Evolutionary conservation across 208 protist genomes (phyloP).

Genomic region (Leishmania aethiopica): DNA sequence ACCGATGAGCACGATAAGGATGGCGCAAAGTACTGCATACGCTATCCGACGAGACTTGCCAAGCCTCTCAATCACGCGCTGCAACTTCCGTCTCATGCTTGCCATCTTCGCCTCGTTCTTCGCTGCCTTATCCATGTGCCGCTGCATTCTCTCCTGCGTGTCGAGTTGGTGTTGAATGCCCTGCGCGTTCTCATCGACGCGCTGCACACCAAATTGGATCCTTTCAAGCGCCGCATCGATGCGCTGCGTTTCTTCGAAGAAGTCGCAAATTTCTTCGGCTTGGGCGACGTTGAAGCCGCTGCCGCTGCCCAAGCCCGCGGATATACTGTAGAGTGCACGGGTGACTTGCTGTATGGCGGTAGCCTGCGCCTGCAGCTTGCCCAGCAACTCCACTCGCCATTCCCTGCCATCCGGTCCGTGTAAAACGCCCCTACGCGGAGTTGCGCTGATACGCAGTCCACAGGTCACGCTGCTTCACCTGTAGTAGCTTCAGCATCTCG

Average conservation of each 20-base stretch:
- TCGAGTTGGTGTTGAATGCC: conserved; percentile 54
- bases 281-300: conserved; percentile 42
- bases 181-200: conserved; percentile 55
- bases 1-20: conserved; percentile 54
- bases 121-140: conserved; percentile 40
- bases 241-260: conserved; percentile 50
- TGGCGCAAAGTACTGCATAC: conserved; percentile 53
- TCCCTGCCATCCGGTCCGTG: neutral
- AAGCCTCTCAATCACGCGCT: conserved; percentile 46
- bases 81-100: conserved; percentile 43
- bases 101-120: conserved; percentile 47
- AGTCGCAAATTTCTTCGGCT: conserved; percentile 53
- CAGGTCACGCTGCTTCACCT: conserved; percentile 75
- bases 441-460: conserved; percentile 51
- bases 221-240: conserved; percentile 59
- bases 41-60: conserved; percentile 52
- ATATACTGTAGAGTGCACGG: conserved; percentile 28
- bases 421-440: conserved; percentile 1
- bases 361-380: conserved; percentile 37
- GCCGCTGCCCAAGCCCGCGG: conserved; percentile 1
- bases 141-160: conserved; percentile 42
- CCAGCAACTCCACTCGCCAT: conserved; percentile 19
- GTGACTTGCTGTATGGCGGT: conserved; percentile 49
- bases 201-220: conserved; percentile 52
- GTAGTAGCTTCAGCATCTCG: conserved; percentile 68